Base-by-base conservation (phyloP, 768 basidiomycete genomes). In the Podaxis sp. region DNA sequence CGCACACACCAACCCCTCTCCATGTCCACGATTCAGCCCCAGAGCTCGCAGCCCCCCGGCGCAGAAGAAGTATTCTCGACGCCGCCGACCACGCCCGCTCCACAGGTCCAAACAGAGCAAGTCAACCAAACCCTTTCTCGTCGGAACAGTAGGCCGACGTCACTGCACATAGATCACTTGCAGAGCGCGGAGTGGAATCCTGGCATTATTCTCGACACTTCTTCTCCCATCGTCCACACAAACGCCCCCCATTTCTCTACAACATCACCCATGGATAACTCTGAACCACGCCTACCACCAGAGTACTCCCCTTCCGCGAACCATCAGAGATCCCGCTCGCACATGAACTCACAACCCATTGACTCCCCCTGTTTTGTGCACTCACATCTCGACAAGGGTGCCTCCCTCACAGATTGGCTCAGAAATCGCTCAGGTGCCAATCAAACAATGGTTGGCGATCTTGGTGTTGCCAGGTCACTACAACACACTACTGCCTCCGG, bases 291-390 rank as follows among this genome's bases (percentile, higher is more conserved):
- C 37, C 51, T 63, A 62, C 59, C 48, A 62, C 59, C 48, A n/a
- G 48, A 40, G 35, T 18, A 18, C 23, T 50, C 62, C 62, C 56
- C 36, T 59, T 61, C 68, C 63, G 55, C 51, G 58, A 53, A 44
- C 54, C 62, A 67, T 61, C 62, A 68, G 50, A 58, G 61, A 67
- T 53, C 63, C 44, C 65, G 62, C 60, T 61, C 53, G n/a, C 62
- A 62, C 48, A 68, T 68, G 67, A 64, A 63, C 28, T 67, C 74
- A 23, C 73, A 76, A 55, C 68, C 78, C 21, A 74, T 79, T 66
- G 76, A 80, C 48, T 94, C 92, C 0, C 95, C 95, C 9, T 97
- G 93, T 70, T 96, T 95, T 73, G 87, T 98, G 38, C 95, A 98
- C 76, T 94, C 91, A 0, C 85, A 91, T 65, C 88, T 98, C 51